Evolutionary conservation across 139 green algal genomes (phyloP).

Genomic region (Chlorella sorokiniana): DNA sequence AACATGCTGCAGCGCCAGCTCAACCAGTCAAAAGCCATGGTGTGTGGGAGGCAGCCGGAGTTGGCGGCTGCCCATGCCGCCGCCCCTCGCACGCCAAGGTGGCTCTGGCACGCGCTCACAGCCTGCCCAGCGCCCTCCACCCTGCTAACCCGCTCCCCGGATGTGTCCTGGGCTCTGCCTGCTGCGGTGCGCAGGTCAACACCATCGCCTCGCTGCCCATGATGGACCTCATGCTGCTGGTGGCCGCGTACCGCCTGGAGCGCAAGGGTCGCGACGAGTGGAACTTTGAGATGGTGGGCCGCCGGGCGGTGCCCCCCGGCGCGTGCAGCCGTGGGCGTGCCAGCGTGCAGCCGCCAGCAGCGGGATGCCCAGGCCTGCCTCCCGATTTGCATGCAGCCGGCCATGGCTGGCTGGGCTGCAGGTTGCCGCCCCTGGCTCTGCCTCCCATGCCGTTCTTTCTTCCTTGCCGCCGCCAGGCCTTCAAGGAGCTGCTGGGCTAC

Average conservation of each 20-base stretch:
- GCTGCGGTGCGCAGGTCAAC: not conserved
- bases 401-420: no score
- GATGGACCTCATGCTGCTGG: constrained; percentile 70
- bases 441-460: not conserved
- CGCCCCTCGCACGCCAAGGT: no score
- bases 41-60: not conserved
- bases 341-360: no score
- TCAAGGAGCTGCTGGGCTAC: constrained; percentile 33
- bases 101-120: no score
- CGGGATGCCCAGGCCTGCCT: no score
- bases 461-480: constrained; percentile 4
- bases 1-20: constrained; percentile 11
- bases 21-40: constrained; percentile 6
- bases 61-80: no score
- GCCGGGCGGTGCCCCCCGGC: constrained; percentile 17
- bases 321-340: constrained; percentile 5
- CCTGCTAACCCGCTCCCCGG: no score
- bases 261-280: constrained; percentile 9
- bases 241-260: constrained; percentile 54
- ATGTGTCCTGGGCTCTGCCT: no score
- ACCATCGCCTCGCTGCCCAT: constrained; percentile 26
- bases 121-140: no score
- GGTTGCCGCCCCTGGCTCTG: not conserved
- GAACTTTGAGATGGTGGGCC: constrained; percentile 71
- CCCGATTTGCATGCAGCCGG: no score